Percentiles rank a stretch among this genome's conserved stretches.
phyloP scores from a whole-genome alignment of 2,329 filamentous ascomycete species.

The Penicillium corylophilum region DNA sequence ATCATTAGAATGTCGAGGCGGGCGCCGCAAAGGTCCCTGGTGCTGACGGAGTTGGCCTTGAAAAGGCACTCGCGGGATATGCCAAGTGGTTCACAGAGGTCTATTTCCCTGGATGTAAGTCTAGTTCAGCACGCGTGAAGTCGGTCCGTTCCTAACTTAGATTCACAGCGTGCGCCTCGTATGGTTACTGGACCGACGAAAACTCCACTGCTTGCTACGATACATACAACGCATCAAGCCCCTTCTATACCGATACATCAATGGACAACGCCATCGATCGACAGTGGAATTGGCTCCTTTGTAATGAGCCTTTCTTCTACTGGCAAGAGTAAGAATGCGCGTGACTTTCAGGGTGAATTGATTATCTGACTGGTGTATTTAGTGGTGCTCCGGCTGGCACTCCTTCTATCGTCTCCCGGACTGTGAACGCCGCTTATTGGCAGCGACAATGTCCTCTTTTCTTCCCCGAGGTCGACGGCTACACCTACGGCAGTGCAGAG shows the following conservation, averaged over 20 bases:
- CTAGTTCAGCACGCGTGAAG: not conserved
- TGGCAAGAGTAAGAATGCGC: constrained; percentile 51
- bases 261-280: constrained; percentile 50
- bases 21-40: constrained; percentile 33
- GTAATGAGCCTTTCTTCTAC: constrained; percentile 62
- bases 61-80: constrained; percentile 55
- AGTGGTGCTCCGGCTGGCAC: constrained; percentile 49
- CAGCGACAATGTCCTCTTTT: constrained; percentile 55
- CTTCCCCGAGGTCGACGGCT: constrained; percentile 55
- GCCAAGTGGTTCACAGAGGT: constrained; percentile 53
- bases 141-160: not conserved
- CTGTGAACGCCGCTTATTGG: constrained; percentile 54
- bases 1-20: constrained; percentile 31
- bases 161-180: constrained; percentile 46
- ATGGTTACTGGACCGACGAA: constrained; percentile 50
- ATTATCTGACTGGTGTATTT: constrained; percentile 40
- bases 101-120: constrained; percentile 51
- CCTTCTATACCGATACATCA: constrained; percentile 52
- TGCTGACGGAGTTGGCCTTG: constrained; percentile 52
- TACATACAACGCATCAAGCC: constrained; percentile 52
- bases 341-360: not conserved
- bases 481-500: constrained; percentile 50
- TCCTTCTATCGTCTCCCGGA: constrained; percentile 53
- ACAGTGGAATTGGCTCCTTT: constrained; percentile 62
- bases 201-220: constrained; percentile 53